Percentiles rank a stretch among this genome's conserved stretches.
phyloP scores from a whole-genome alignment of 2,329 filamentous ascomycete genomes.

The Stemphylium lycopersici region DNA sequence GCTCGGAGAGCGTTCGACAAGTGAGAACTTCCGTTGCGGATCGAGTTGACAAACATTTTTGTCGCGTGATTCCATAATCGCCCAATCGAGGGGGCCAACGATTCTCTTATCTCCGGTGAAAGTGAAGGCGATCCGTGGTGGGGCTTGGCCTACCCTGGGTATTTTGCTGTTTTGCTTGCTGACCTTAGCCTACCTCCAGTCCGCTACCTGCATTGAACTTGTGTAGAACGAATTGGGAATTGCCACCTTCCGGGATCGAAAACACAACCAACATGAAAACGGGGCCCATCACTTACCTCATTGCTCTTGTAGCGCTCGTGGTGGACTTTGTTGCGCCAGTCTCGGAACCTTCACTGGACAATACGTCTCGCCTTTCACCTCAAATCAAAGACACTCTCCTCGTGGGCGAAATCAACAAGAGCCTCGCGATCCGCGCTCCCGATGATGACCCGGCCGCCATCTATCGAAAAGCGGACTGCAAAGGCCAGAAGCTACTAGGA shows the following conservation, averaged over 20 bases:
- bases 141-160: too few species aligned
- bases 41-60: too few species aligned
- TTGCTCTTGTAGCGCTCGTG: background rate
- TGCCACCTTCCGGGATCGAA: background rate
- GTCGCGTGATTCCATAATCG: too few species aligned
- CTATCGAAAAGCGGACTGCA: constrained; percentile 10
- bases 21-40: too few species aligned
- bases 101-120: too few species aligned
- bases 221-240: background rate
- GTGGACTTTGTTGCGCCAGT: background rate
- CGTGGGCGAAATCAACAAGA: background rate
- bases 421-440: background rate
- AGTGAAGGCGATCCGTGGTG: too few species aligned
- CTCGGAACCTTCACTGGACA: background rate
- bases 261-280: background rate
- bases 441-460: background rate
- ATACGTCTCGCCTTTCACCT: background rate
- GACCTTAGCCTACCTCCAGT: too few species aligned
- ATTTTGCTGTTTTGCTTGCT: too few species aligned
- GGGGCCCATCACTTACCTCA: background rate
- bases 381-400: background rate
- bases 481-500: constrained; percentile 9
- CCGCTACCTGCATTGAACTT: too few species aligned
- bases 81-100: too few species aligned
- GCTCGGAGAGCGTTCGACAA: too few species aligned